Percentiles rank a stretch among this genome's conserved stretches.
These are phyloP conservation scores for Lenzites betulinus DNA, from an alignment of 768 basidiomycete species.

Conservation along the genomic window DNA sequence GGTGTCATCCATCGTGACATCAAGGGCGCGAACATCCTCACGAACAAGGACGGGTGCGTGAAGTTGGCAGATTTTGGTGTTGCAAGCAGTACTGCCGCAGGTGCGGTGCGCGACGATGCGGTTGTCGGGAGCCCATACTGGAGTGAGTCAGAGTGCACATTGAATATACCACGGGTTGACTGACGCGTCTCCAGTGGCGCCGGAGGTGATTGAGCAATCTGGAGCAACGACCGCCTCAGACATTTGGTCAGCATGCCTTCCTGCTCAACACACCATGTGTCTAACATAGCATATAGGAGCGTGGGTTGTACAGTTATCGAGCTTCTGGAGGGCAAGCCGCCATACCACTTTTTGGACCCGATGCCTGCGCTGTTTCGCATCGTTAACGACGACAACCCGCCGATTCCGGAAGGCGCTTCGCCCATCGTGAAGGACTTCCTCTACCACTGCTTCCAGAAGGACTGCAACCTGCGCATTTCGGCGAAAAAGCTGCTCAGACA, in stretches of 20 bases:
- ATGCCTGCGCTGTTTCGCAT: slow-evolving; percentile 99
- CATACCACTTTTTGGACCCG: slow-evolving; percentile 93
- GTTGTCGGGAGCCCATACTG: slow-evolving; percentile 99
- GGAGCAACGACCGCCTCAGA: slow-evolving; percentile 97
- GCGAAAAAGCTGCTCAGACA: slow-evolving; percentile 92
- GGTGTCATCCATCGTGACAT: slow-evolving; percentile 99
- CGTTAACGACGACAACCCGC: slow-evolving; percentile 96
- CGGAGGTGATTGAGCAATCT: slow-evolving; percentile 97
- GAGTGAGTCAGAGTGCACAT: slow-evolving; percentile 61
- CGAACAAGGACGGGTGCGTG: slow-evolving; percentile 97
- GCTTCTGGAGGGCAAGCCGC: slow-evolving; percentile 87
- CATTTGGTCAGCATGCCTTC: slow-evolving; percentile 69
- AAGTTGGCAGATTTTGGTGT: slow-evolving; percentile 99
- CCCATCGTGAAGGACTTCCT: slow-evolving; percentile 96
- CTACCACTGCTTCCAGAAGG: slow-evolving; percentile 98
- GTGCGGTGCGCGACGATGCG: slow-evolving; percentile 78
- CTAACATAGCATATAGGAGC: slow-evolving; percentile 46
- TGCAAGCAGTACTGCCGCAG: slow-evolving; percentile 75
- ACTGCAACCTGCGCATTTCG: slow-evolving; percentile 89
- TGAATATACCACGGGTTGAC: not conserved
- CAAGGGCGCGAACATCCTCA: slow-evolving; percentile 98
- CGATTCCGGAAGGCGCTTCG: slow-evolving; percentile 93
- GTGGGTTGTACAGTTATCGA: slow-evolving; percentile 99
- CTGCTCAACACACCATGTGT: not conserved
- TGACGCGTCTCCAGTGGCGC: slow-evolving; percentile 69